Conservation (phyloP, 2,329 filamentous ascomycete genomes). For the Aureobasidium leucospermi region DNA sequence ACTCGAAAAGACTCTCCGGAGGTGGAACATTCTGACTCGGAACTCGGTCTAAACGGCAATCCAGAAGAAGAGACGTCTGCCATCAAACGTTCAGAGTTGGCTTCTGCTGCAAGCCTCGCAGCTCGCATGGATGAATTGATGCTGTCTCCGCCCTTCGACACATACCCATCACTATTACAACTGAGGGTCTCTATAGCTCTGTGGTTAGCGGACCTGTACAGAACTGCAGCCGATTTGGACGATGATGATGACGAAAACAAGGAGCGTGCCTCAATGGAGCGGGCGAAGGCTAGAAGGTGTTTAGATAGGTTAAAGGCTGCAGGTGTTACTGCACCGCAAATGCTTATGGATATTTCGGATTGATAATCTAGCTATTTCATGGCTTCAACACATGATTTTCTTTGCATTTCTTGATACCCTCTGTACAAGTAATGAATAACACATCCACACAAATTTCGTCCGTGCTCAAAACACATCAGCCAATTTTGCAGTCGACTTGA, state of each 20-base stretch:
- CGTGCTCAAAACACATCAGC: not conserved
- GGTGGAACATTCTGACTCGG: conserved; percentile 18
- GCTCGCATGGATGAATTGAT: conserved; percentile 64
- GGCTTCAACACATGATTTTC: too few species aligned
- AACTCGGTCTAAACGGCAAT: conserved; percentile 16
- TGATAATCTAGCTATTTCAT: not conserved
- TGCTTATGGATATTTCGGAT: not conserved
- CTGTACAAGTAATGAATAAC: not conserved
- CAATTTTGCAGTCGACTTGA: conserved; percentile 2
- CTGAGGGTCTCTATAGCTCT: conserved; percentile 67
- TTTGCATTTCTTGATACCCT: too few species aligned
- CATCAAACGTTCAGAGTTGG: conserved; percentile 38
- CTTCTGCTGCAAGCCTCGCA: conserved; percentile 55
- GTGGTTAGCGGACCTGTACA: conserved; percentile 63
- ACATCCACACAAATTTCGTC: not conserved
- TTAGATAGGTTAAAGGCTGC: not conserved
- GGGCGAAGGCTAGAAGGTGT: not conserved
- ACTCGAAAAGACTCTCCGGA: not conserved
- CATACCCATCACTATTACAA: conserved; percentile 58
- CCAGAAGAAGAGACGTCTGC: conserved; percentile 10
- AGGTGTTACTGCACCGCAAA: not conserved
- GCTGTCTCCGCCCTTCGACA: conserved; percentile 61
- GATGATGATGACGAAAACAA: not conserved
- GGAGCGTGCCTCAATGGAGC: conserved; percentile 1
- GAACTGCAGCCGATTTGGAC: not conserved